Conservation (phyloP, 1,284 basidiomycete genomes). For the Apiotrichum brassicae region DNA sequence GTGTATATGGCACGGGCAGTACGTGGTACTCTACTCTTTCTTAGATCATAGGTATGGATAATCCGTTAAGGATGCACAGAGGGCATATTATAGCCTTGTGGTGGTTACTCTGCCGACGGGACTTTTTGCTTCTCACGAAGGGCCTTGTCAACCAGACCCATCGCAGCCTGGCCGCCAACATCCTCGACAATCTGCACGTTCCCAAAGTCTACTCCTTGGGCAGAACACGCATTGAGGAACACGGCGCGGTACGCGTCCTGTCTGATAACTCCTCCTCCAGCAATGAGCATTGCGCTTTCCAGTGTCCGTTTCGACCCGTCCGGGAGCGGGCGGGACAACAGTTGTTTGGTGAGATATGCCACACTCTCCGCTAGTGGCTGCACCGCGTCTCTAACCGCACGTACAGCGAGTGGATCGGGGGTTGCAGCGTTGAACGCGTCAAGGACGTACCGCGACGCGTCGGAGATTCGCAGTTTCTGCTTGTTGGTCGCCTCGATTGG, state of each 20-base stretch:
- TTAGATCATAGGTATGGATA: no score
- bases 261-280: conserved; percentile 29
- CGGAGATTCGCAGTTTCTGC: conserved; percentile 29
- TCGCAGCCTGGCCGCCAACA: conserved; percentile 26
- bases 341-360: conserved; percentile 21
- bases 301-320: conserved; percentile 2
- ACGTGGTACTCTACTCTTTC: no score
- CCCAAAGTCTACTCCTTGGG: conserved; percentile 23
- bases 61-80: no score
- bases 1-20: no score
- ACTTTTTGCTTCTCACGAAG: no score
- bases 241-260: conserved; percentile 24
- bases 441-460: conserved; percentile 20
- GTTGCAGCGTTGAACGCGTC: conserved; percentile 11
- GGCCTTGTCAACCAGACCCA: conserved; percentile 19
- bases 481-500: conserved; percentile 26
- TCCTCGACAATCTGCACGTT: conserved; percentile 20
- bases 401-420: conserved; percentile 24
- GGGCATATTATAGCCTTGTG: no score
- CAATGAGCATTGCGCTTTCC: conserved; percentile 18
- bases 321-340: conserved; percentile 2
- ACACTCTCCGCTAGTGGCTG: conserved; percentile 18
- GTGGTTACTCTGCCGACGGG: no score
- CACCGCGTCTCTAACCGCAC: conserved; percentile 18
- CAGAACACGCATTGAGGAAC: conserved; percentile 16